Conservation (phyloP, 1,284 basidiomycete species). For the Moesziomyces parantarcticus region DNA sequence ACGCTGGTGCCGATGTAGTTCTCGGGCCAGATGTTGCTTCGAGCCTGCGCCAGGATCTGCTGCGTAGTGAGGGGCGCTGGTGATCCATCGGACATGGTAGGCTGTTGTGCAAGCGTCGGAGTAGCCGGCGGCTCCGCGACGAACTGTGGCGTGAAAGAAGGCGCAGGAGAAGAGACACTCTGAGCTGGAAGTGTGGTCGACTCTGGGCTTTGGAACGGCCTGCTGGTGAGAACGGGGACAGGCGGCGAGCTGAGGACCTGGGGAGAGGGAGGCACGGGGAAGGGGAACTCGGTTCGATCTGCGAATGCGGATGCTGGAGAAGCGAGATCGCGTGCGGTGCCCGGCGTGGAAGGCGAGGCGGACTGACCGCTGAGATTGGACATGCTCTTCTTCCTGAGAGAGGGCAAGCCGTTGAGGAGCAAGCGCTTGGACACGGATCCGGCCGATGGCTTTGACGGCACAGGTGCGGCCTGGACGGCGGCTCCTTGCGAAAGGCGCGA, state of each 20-base stretch:
- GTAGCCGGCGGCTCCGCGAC: conserved; percentile 7
- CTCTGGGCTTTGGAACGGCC: conserved; percentile 6
- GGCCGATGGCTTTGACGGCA: conserved; percentile 11
- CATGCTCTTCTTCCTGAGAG: conserved; percentile 53
- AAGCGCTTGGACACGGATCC: conserved; percentile 25
- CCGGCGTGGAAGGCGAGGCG: conserved; percentile 25
- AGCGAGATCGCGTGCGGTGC: conserved; percentile 6
- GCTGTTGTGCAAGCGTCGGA: conserved; percentile 4
- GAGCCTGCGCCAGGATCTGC: conserved; percentile 43
- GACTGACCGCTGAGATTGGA: conserved; percentile 27
- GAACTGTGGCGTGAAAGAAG: conserved; percentile 1
- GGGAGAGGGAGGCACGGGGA: conserved; percentile 14
- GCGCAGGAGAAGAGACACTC: conserved; percentile 9
- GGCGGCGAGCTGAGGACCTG: conserved; percentile 12
- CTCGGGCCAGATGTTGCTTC: conserved; percentile 44
- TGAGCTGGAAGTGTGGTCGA: conserved; percentile 5
- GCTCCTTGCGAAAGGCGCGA: conserved; percentile 9
- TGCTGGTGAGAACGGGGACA: conserved; percentile 8
- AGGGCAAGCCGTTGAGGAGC: conserved; percentile 27
- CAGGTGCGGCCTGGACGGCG: conserved; percentile 4
- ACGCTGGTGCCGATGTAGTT: conserved; percentile 36
- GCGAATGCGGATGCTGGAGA: conserved; percentile 18
- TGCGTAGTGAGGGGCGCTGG: conserved; percentile 36
- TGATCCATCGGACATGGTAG: conserved; percentile 1
- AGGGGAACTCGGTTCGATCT: conserved; percentile 29